Base-by-base conservation (phyloP, 1,284 basidiomycete species). In the Heterobasidion occidentale region DNA sequence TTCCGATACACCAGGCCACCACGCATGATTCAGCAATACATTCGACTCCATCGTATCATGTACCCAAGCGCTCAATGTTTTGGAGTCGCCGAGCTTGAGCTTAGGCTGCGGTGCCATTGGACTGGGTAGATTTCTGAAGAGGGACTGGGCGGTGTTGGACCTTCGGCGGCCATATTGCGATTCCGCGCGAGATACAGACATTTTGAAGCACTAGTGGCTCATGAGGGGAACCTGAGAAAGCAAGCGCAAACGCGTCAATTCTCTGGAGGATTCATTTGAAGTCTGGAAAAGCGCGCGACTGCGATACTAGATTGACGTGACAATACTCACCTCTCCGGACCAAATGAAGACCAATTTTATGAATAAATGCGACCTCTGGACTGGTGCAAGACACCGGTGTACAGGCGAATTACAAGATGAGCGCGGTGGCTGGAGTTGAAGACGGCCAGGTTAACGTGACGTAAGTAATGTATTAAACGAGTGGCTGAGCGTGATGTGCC, bases 1-100 rank as follows among this genome's bases (percentile, higher is more conserved):
- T 62, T 86, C 85, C 46, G 72, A 71, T 50, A 89, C 83, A 2
- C 89, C 89, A 15, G 86, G 84, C 84, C 87, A 90, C 65, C 76
- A 81, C 17, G 79, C 72, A 51, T 84, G 83, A 61, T 91, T 90
- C 65, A 92, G 76, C 14, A 81, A 74, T 53, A 88, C 81, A 35
- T 72, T 72, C 5, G 77, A 78, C 44, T 87, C 83, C 63, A 80
- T 82, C n/a, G 76, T 64, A 59, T 89, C 86, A 63, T 88, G 84
- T 4, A 90, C 86, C 88, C 88, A 90, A 14, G 77, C 76, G 46
- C 81, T 86, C 38, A 90, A 71, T 0, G 77, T 68, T 60, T 79
- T 84, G 8, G 70, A 75, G 62, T 87, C 86, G 14, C 87, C 88
- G 34, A 80, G 63, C 63, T 77, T 75, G 12, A 90, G 71, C 0